These are phyloP conservation scores for Coniferiporia sulphurascens DNA, from an alignment of 1,284 basidiomycete species.

Conservation along the genomic window DNA sequence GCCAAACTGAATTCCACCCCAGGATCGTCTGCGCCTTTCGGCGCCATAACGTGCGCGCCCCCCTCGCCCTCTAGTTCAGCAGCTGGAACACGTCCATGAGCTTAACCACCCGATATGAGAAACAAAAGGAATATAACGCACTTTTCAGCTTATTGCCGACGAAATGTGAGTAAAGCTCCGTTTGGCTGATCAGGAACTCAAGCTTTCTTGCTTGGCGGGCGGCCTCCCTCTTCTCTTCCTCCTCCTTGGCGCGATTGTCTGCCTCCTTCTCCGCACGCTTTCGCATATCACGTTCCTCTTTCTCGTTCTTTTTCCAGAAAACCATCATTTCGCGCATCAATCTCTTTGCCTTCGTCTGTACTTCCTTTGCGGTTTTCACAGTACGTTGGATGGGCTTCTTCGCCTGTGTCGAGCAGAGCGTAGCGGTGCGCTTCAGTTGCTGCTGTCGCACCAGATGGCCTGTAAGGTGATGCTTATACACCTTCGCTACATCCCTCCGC, in stretches of 20 bases:
- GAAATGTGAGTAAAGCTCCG: constrained; percentile 98
- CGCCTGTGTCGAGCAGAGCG: constrained; percentile 74
- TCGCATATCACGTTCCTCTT: constrained; percentile 88
- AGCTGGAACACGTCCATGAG: constrained; percentile 43
- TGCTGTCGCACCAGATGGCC: constrained; percentile 60
- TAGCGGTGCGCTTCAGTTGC: constrained; percentile 76
- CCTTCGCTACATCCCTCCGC: constrained; percentile 77
- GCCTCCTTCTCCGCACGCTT: constrained; percentile 95
- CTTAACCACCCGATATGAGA: background rate
- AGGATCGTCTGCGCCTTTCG: constrained; percentile 56
- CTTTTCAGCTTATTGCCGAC: constrained; percentile 98
- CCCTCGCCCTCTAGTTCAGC: constrained; percentile 83
- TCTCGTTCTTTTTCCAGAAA: constrained; percentile 98
- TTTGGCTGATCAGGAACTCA: constrained; percentile 99
- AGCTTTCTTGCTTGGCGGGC: constrained; percentile 95
- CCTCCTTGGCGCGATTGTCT: constrained; percentile 82
- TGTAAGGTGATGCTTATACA: constrained; percentile 72
- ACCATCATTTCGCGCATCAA: constrained; percentile 94
- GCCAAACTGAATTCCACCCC: constrained; percentile 52
- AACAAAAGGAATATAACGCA: constrained; percentile 34
- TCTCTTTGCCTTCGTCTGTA: constrained; percentile 82
- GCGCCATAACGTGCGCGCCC: constrained; percentile 35
- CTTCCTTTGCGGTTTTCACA: constrained; percentile 82
- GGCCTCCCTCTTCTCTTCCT: constrained; percentile 96
- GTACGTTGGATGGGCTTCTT: constrained; percentile 77